Base-by-base conservation (phyloP, 148 eudicot species). In the Rhododendron simsii region DNA sequence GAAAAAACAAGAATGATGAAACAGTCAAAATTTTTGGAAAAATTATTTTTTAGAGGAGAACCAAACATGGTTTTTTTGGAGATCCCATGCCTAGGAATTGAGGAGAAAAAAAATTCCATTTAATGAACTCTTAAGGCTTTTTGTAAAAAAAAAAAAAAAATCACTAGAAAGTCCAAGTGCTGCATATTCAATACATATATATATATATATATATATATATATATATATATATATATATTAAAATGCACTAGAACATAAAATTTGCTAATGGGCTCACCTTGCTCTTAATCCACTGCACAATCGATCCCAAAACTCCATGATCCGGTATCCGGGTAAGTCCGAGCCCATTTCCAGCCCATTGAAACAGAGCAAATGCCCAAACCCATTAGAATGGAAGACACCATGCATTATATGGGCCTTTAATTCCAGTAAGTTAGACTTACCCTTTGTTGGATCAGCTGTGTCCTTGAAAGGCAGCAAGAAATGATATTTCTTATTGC, bases 241-340 rank as follows among this genome's bases (percentile, higher is more conserved):
- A 33, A 37, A 21, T 15, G 11, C 28, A 63, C 15, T 16, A 2
- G 47, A 28, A 45, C 13, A 69, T 33, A 5, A 84, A 55, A 57
- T 41, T n/a, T 3, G 26, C n/a, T 47, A 83, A 8, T 39, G 69
- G 48, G 65, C 81, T 86, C 83, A 95, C 99, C 98, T 93, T 45
- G 98, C 98, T 20, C 93, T 91, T 78, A 97, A 86, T 2, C 92
- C 91, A 71, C 88, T 87, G 88, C 99, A 97, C 16, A 97, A 91
- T 30, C 98, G 93, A 80, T 95, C 96, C 99, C 99, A 97, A 71
- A 97, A 94, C 28, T 97, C 99, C 98, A 97, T 91, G 89, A 97
- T 89, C 15, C 92, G 93, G 86, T 93, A 91, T 7, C 99, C 99
- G 1, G 94, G 71, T 86, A 97, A 84, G 87, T 90, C 93, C 0